Percentiles rank a stretch among this genome's conserved stretches.
phyloP scores from a whole-genome alignment of 306 rosid species.

The Inga laurina region DNA sequence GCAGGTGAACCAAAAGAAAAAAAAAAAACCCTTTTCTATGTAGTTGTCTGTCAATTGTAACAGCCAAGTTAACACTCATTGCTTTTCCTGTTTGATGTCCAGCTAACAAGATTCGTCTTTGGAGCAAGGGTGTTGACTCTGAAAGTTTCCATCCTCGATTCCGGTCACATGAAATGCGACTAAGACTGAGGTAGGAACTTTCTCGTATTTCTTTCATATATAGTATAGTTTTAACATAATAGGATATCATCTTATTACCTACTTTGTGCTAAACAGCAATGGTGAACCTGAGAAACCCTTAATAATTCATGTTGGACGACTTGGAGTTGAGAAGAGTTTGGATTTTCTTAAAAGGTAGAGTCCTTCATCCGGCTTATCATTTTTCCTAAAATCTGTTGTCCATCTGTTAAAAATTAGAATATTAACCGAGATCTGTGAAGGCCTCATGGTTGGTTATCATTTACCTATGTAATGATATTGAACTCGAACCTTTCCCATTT shows the following conservation, averaged over 20 bases:
- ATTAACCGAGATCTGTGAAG: slow-evolving; percentile 10
- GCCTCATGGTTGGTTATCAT: neutral
- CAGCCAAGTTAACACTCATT: slow-evolving; percentile 9
- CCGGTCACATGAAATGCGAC: slow-evolving; percentile 81
- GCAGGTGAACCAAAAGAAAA: slow-evolving; percentile 58
- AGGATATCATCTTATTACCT: slow-evolving; percentile 27
- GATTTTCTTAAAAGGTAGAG: slow-evolving; percentile 87
- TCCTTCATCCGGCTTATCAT: neutral
- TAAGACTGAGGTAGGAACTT: slow-evolving; percentile 60
- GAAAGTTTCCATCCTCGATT: slow-evolving; percentile 84
- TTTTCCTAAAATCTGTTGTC: slow-evolving; percentile 5
- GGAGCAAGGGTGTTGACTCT: slow-evolving; percentile 99
- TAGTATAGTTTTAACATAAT: neutral
- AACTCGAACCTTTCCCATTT: neutral
- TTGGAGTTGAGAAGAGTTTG: slow-evolving; percentile 98
- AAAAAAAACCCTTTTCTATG: neutral
- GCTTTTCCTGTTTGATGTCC: slow-evolving; percentile 37
- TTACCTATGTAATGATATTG: neutral
- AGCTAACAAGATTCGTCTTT: slow-evolving; percentile 91
- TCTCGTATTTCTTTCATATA: slow-evolving; percentile 18
- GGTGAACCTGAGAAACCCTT: slow-evolving; percentile 96
- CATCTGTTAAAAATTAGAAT: neutral
- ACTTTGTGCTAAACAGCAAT: slow-evolving; percentile 48
- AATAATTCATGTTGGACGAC: slow-evolving; percentile 90
- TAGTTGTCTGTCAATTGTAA: slow-evolving; percentile 9